These are phyloP conservation scores for Microdochium nivale DNA, from an alignment of 2,329 filamentous ascomycete species.

Conservation along the genomic window DNA sequence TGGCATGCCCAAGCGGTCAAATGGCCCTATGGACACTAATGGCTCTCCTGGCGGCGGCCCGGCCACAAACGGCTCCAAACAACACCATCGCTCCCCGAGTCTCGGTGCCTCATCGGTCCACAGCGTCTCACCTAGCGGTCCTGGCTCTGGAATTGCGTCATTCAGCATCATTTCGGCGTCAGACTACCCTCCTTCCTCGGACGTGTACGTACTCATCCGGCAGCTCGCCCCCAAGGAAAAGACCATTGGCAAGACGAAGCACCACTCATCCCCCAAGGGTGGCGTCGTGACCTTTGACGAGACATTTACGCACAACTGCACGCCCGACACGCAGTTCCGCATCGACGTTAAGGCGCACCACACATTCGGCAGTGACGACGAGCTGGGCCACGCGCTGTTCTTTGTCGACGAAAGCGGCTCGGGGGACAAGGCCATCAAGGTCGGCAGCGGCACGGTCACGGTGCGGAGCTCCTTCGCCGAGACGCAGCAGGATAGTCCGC, in stretches of 20 bases:
- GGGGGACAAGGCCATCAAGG: conserved; percentile 64
- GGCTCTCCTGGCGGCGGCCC: conserved; percentile 11
- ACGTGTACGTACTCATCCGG: conserved; percentile 69
- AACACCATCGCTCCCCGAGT: conserved; percentile 47
- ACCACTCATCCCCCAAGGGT: conserved; percentile 65
- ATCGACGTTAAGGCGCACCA: conserved; percentile 78
- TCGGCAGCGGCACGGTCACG: conserved; percentile 64
- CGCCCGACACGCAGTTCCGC: conserved; percentile 79
- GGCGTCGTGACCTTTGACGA: conserved; percentile 61
- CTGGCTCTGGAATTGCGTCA: conserved; percentile 64
- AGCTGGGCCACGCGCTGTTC: conserved; percentile 79
- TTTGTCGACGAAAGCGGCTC: conserved; percentile 76
- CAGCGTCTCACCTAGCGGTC: conserved; percentile 50
- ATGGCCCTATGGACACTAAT: conserved; percentile 24
- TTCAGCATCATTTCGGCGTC: conserved; percentile 74
- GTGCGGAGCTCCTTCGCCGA: conserved; percentile 68
- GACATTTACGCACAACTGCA: conserved; percentile 68
- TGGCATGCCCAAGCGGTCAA: conserved; percentile 29
- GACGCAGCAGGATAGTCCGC: conserved; percentile 24
- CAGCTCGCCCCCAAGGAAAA: conserved; percentile 63
- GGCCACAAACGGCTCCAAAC: conserved; percentile 20
- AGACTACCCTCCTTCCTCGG: conserved; percentile 67
- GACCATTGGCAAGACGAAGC: conserved; percentile 85
- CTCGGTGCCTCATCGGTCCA: conserved; percentile 57
- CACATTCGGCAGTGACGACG: conserved; percentile 74